Base-by-base conservation (phyloP, 2,329 filamentous ascomycete species). In the Capronia coronata region DNA sequence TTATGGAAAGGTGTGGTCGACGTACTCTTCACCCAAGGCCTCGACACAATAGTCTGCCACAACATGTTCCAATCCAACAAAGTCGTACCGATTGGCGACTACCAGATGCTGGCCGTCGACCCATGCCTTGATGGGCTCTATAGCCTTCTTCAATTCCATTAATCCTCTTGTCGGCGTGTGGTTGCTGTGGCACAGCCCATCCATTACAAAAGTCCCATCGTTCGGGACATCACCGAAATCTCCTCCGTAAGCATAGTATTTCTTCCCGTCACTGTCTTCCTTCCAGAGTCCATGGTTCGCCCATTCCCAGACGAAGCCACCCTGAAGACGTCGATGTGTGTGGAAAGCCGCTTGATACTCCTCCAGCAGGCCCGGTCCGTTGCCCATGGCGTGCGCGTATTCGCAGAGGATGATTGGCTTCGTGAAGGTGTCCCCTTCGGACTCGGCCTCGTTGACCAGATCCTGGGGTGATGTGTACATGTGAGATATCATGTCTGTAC, bases 261-360 rank as follows among this genome's bases (percentile, higher is more conserved):
- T 66, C 48, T 67, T 70, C 21, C 67, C 66, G 43, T 52, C 30
- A 3, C 22, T 6, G 22, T 67, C 64, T 21, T 57, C 43, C 25
- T 72, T 67, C 45, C 44, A 49, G 1, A 82, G 63, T 0, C 78
- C 78, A 46, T 82, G 78, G 64, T 81, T 82, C 0, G 76, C 77
- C 79, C 79, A 83, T 59, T 83, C 79, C 79, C 80, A 83, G 58
- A 83, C 76, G 53, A 76, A 82, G 0, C 83, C 83, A 9, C 83
- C 83, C 60, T 86, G 82, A 0, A 86, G 72, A 1, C 75, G 73
- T 0, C 75, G 75, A 51, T 84, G 70, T 22, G 72, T 71, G 25
- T 77, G 75, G 67, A 86, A 87, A 0, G 75, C 72, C 34, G 80
- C 71, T 42, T 83, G 72, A 52, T 87, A 87, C 52, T 86, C 83